Evolutionary conservation across 805 yeast genomes (phyloP).

Genomic region (Candida gorgasii): DNA sequence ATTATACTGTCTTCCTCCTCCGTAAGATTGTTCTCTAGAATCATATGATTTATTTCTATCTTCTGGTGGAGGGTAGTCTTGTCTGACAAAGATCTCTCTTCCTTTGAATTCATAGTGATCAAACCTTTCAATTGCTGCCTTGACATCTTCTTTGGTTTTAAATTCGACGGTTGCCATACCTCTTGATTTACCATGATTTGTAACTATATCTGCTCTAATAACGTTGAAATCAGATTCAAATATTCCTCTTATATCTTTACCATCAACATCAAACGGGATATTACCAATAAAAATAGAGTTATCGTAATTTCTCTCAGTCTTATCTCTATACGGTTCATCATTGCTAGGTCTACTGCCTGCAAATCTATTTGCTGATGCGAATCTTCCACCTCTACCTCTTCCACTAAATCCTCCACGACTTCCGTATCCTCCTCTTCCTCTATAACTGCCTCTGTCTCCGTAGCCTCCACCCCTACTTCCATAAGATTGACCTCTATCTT

Average conservation of each 20-base stretch:
- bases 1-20: slow-evolving; percentile 15
- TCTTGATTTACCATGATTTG: slow-evolving; percentile 74
- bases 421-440: slow-evolving; percentile 23
- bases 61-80: slow-evolving; percentile 81
- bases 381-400: slow-evolving; percentile 19
- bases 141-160: slow-evolving; percentile 61
- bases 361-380: slow-evolving; percentile 17
- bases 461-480: slow-evolving; percentile 18
- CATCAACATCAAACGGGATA: slow-evolving; percentile 63
- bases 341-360: slow-evolving; percentile 25
- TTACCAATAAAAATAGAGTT: slow-evolving; percentile 76
- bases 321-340: slow-evolving; percentile 29
- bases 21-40: slow-evolving; percentile 17
- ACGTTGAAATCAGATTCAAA: slow-evolving; percentile 56
- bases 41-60: slow-evolving; percentile 20
- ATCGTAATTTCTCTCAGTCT: slow-evolving; percentile 56
- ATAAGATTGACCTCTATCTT: slow-evolving; percentile 13
- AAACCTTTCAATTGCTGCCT: slow-evolving; percentile 65
- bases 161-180: slow-evolving; percentile 94
- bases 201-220: slow-evolving; percentile 79
- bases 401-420: slow-evolving; percentile 20
- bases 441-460: slow-evolving; percentile 17
- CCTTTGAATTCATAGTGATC: slow-evolving; percentile 68
- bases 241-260: slow-evolving; percentile 58
- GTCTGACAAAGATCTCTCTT: slow-evolving; percentile 85